Evolutionary conservation across 2,329 filamentous ascomycete genomes (phyloP).

Genomic region (Setomelanomma holmii): DNA sequence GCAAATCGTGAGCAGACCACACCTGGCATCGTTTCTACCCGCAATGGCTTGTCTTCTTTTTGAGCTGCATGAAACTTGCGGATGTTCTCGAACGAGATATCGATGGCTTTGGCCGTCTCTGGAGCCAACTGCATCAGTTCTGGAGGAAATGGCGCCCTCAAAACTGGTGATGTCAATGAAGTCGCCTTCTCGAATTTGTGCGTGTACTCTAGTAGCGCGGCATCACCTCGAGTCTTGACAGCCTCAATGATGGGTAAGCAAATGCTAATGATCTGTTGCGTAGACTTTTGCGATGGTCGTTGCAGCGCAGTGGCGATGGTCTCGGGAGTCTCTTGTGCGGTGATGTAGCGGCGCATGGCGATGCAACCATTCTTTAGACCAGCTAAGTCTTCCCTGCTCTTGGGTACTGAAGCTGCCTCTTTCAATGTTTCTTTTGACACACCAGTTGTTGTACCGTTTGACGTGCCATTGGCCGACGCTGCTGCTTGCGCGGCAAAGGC

Average conservation of each 20-base stretch:
- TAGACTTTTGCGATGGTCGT: slow-evolving; percentile 90
- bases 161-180: slow-evolving; percentile 84
- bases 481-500: slow-evolving; percentile 83
- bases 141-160: slow-evolving; percentile 86
- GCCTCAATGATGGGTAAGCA: slow-evolving; percentile 91
- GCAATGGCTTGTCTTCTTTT: slow-evolving; percentile 78
- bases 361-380: slow-evolving; percentile 67
- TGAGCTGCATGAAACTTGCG: slow-evolving; percentile 92
- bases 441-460: slow-evolving; percentile 26
- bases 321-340: slow-evolving; percentile 66
- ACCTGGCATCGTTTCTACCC: slow-evolving; percentile 97
- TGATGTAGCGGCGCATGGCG: slow-evolving; percentile 80
- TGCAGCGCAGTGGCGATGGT: slow-evolving; percentile 79
- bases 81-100: slow-evolving; percentile 93
- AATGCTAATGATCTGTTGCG: slow-evolving; percentile 91
- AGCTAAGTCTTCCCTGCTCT: slow-evolving; percentile 59
- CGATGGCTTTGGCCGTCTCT: slow-evolving; percentile 91
- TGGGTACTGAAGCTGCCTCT: slow-evolving; percentile 62
- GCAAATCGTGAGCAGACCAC: slow-evolving; percentile 93
- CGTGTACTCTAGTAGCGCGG: slow-evolving; percentile 88
- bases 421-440: slow-evolving; percentile 53
- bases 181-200: slow-evolving; percentile 98
- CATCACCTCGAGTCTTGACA: slow-evolving; percentile 82
- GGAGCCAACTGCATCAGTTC: slow-evolving; percentile 83
- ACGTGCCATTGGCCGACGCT: slow-evolving; percentile 14